Evolutionary conservation across 2,329 filamentous ascomycete species (phyloP).

Genomic region (Ceratocystis lukuohia): DNA sequence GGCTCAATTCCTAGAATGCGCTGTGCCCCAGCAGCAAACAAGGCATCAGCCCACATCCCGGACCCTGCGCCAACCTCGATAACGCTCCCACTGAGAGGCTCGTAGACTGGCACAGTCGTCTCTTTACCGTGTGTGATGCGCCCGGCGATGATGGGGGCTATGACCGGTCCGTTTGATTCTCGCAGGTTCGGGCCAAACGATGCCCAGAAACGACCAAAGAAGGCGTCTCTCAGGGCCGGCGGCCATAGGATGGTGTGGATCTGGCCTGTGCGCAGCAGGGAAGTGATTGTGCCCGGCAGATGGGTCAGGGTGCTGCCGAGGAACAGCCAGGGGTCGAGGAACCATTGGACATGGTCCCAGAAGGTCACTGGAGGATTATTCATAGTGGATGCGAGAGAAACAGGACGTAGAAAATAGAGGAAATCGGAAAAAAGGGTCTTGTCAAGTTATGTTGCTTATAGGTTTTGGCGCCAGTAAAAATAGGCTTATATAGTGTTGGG

Average conservation of each 20-base stretch:
- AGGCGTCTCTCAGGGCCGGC: conserved; percentile 33
- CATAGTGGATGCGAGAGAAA: background rate
- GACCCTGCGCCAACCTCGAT: conserved; percentile 50
- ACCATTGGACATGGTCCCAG: conserved; percentile 23
- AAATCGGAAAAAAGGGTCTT: no score
- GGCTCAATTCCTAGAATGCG: conserved; percentile 53
- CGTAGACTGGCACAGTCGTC: conserved; percentile 25
- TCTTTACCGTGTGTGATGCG: conserved; percentile 30
- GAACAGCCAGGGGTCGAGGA: conserved; percentile 41
- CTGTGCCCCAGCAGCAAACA: conserved; percentile 26
- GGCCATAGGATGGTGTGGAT: conserved; percentile 31
- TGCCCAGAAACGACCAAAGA: conserved; percentile 51
- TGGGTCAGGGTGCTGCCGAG: conserved; percentile 35
- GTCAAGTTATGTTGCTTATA: no score
- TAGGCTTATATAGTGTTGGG: background rate
- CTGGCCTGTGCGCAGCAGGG: conserved; percentile 29
- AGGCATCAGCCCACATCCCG: conserved; percentile 47
- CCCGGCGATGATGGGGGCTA: conserved; percentile 43
- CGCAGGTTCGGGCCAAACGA: conserved; percentile 39
- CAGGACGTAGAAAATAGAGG: background rate
- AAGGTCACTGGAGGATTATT: conserved; percentile 11
- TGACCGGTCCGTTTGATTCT: conserved; percentile 28
- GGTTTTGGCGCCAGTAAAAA: background rate
- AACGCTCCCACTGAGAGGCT: conserved; percentile 37
- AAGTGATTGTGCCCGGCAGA: conserved; percentile 38